phyloP scores from a whole-genome alignment of 2,329 filamentous ascomycete species.

The Fusarium staphyleae region DNA sequence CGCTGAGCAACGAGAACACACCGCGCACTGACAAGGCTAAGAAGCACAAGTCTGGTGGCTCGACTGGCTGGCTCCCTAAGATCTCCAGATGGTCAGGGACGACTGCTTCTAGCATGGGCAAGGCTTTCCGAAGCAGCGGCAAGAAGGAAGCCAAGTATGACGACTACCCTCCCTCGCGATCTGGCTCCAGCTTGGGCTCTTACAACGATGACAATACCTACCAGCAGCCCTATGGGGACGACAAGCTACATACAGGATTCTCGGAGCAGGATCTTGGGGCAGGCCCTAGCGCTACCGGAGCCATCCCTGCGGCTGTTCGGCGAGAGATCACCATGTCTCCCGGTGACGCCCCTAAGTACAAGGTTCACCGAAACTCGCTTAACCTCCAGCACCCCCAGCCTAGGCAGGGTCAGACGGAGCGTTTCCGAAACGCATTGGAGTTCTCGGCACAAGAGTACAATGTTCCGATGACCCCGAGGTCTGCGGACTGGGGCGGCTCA shows the following conservation, averaged over 20 bases:
- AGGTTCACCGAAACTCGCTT: conserved; percentile 80
- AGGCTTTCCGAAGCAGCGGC: conserved; percentile 67
- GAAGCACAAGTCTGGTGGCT: conserved; percentile 88
- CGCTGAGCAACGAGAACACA: conserved; percentile 78
- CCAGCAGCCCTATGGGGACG: conserved; percentile 63
- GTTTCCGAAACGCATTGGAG: conserved; percentile 77
- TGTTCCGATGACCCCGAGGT: conserved; percentile 64
- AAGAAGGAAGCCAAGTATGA: conserved; percentile 67
- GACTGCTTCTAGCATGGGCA: conserved; percentile 85
- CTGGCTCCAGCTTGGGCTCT: conserved; percentile 75
- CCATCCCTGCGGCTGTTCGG: conserved; percentile 43
- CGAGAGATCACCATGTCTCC: conserved; percentile 59
- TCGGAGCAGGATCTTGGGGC: conserved; percentile 55
- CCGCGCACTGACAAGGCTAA: conserved; percentile 76
- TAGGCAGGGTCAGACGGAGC: conserved; percentile 73
- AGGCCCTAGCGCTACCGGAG: conserved; percentile 31
- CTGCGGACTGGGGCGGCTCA: conserved; percentile 69
- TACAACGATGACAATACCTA: conserved; percentile 67
- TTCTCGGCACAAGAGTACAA: conserved; percentile 74
- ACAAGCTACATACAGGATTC: conserved; percentile 66
- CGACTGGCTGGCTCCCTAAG: conserved; percentile 83
- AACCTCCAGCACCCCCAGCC: conserved; percentile 84
- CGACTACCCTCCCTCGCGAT: conserved; percentile 71
- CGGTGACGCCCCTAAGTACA: conserved; percentile 81
- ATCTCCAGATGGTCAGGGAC: conserved; percentile 98